Evolutionary conservation across 306 rosid genomes (phyloP).

Genomic region (Styphnolobium japonicum): DNA sequence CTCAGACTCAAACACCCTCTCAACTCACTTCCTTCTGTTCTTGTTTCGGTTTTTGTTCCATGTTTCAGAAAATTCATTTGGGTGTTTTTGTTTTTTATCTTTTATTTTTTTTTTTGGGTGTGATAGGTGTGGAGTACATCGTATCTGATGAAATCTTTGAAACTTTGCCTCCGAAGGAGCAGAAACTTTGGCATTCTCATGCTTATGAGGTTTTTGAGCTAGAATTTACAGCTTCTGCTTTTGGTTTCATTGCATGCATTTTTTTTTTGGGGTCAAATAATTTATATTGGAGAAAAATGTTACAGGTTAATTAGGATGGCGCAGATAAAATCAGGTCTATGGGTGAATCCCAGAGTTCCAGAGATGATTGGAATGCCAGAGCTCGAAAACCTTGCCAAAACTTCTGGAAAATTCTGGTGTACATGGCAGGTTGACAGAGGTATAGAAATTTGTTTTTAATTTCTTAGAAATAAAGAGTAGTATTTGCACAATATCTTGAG

Average conservation of each 20-base stretch:
- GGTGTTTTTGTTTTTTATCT: neutral
- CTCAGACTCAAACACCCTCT: too few species aligned
- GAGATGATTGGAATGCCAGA: conserved; percentile 63
- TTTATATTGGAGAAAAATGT: neutral
- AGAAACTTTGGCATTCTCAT: conserved; percentile 90
- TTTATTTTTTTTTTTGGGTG: neutral
- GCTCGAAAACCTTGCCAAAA: conserved; percentile 57
- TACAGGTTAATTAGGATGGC: neutral
- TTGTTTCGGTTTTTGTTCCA: neutral
- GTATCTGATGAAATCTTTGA: conserved; percentile 53
- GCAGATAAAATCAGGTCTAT: conserved; percentile 67
- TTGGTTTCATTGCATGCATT: neutral
- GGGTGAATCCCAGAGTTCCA: conserved; percentile 70
- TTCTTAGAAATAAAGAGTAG: neutral
- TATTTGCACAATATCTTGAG: neutral
- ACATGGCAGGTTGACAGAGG: conserved; percentile 94
- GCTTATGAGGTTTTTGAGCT: conserved; percentile 64
- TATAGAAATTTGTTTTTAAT: neutral
- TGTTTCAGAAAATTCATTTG: neutral
- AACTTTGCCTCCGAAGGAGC: conserved; percentile 63
- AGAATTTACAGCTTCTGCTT: neutral
- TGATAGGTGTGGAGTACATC: conserved; percentile 61
- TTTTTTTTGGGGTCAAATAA: neutral
- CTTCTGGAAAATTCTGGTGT: conserved; percentile 91
- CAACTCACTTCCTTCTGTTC: neutral